Percentiles rank a stretch among this genome's conserved stretches.
Conservation (phyloP, 257 asterid genomes). For the Nicotiana benthamiana region DNA sequence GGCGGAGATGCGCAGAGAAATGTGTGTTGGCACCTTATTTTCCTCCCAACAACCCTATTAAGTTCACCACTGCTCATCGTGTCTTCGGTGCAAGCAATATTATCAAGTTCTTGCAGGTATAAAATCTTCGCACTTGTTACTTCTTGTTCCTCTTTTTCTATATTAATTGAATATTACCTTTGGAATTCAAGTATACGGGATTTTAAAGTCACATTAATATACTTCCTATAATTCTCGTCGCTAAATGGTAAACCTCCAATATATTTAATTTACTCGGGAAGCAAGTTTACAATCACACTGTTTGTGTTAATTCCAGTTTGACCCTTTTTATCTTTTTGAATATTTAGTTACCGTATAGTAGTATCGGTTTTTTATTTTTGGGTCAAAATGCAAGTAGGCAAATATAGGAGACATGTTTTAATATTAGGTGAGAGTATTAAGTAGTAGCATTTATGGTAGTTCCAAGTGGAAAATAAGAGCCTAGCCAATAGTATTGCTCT, state of each 20-base stretch:
- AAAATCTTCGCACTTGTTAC: neutral
- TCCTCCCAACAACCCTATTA: constrained; percentile 70
- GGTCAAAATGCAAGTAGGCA: neutral
- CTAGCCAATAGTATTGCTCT: neutral
- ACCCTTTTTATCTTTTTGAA: too few relatives aligned
- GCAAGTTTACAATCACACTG: too few relatives aligned
- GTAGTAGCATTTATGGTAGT: neutral
- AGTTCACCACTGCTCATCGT: constrained; percentile 80
- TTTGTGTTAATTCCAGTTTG: too few relatives aligned
- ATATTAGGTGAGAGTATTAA: neutral
- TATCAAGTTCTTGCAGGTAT: constrained; percentile 76
- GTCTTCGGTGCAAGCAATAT: constrained; percentile 91
- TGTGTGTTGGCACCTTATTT: constrained; percentile 78
- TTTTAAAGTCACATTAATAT: neutral
- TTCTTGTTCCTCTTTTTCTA: neutral
- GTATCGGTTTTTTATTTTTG: too few relatives aligned
- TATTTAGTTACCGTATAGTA: too few relatives aligned
- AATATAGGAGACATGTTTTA: neutral
- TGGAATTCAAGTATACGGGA: neutral
- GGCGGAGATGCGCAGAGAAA: constrained; percentile 63
- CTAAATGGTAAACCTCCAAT: too few relatives aligned
- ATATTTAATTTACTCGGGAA: too few relatives aligned
- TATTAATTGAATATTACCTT: neutral
- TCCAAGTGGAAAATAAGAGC: neutral
- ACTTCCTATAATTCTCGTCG: neutral